Percentiles rank a stretch among this genome's conserved stretches.
Evolutionary conservation across 2,329 filamentous ascomycete species (phyloP).

Genomic region (Fusarium nelsonii): DNA sequence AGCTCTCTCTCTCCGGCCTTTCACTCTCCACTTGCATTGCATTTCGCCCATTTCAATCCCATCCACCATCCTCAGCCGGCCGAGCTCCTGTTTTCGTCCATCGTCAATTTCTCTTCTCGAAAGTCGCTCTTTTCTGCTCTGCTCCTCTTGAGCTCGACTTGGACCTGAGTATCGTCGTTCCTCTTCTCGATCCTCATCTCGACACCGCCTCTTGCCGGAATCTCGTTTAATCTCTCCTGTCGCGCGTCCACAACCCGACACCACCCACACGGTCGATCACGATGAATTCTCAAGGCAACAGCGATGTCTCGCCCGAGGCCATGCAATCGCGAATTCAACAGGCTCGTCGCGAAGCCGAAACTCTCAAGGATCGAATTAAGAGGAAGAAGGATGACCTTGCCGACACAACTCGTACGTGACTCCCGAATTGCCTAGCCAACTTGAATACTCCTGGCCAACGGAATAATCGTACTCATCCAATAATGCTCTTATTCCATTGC

Average conservation of each 20-base stretch:
- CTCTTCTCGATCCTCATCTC: slow-evolving; percentile 24
- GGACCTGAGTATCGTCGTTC: slow-evolving; percentile 39
- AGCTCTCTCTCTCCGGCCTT: slow-evolving; percentile 47
- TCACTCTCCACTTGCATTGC: slow-evolving; percentile 53
- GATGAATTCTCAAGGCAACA: slow-evolving; percentile 70
- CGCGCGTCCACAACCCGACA: slow-evolving; percentile 28
- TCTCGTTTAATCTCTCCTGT: slow-evolving; percentile 32
- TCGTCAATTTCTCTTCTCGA: slow-evolving; percentile 37
- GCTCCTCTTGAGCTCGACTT: slow-evolving; percentile 42
- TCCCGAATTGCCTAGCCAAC: slow-evolving; percentile 15
- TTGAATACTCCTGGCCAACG: slow-evolving; percentile 1
- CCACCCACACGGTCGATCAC: slow-evolving; percentile 45
- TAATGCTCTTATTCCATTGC: not conserved
- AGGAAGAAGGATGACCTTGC: slow-evolving; percentile 99
- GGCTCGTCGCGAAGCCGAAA: slow-evolving; percentile 96
- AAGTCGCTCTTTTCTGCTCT: slow-evolving; percentile 44
- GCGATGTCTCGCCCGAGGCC: slow-evolving; percentile 76
- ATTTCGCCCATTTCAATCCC: slow-evolving; percentile 48
- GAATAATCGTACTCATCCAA: not conserved
- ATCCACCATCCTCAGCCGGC: slow-evolving; percentile 45
- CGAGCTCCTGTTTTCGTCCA: slow-evolving; percentile 43
- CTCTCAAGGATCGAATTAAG: slow-evolving; percentile 98
- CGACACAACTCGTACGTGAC: slow-evolving; percentile 90
- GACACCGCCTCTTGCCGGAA: slow-evolving; percentile 35
- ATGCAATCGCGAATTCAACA: slow-evolving; percentile 95